Evolutionary conservation across 2,329 filamentous ascomycete genomes (phyloP).

Genomic region (Pochonia chlamydosporia): DNA sequence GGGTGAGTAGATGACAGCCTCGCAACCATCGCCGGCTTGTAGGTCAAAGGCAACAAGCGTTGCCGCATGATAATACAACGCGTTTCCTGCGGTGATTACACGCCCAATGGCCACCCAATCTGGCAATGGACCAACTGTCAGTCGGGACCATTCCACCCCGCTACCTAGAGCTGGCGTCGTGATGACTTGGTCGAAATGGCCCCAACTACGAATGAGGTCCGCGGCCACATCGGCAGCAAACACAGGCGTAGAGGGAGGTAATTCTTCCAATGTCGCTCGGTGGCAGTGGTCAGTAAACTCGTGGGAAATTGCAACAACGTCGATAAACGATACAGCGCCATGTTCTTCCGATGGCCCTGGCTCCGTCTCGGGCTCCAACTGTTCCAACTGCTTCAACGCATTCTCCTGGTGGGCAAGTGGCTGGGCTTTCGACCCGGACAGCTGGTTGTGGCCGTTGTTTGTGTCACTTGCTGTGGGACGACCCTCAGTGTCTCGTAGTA

Average conservation of each 20-base stretch:
- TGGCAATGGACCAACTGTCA: conserved; percentile 35
- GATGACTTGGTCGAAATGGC: conserved; percentile 51
- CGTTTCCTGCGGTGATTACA: conserved; percentile 46
- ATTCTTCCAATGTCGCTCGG: conserved; percentile 50
- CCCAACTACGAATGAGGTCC: conserved; percentile 49
- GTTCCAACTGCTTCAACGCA: neutral
- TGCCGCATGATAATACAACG: conserved; percentile 57
- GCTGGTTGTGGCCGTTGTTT: neutral
- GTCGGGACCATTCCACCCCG: conserved; percentile 12
- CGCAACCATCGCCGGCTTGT: conserved; percentile 22
- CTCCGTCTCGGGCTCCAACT: neutral
- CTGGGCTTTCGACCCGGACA: neutral
- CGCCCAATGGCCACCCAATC: conserved; percentile 57
- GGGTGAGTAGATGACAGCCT: conserved; percentile 59
- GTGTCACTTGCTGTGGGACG: conserved; percentile 6
- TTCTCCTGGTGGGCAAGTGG: neutral
- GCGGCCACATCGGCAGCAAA: conserved; percentile 56
- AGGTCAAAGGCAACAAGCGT: conserved; percentile 50
- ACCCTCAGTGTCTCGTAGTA: conserved; percentile 43
- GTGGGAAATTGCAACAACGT: conserved; percentile 55
- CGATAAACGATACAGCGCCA: conserved; percentile 37
- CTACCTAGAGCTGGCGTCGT: conserved; percentile 39
- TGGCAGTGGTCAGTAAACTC: conserved; percentile 68
- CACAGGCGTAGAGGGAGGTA: conserved; percentile 48
- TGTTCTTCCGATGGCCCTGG: neutral